phyloP scores from a whole-genome alignment of 345 rosid genomes.

The Pistacia atlantica region DNA sequence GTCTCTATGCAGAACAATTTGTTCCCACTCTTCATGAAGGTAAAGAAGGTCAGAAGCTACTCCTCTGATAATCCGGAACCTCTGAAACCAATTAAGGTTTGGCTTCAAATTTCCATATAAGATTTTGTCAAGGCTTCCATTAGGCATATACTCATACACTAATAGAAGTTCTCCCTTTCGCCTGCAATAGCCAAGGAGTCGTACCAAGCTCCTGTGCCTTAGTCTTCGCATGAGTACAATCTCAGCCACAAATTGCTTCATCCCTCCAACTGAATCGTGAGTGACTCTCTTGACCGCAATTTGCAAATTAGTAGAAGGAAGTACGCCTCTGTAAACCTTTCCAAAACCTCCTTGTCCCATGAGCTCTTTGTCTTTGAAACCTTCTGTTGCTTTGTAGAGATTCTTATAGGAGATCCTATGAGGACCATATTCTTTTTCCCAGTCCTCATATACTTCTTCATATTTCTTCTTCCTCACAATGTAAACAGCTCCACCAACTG shows the following conservation, averaged over 20 bases:
- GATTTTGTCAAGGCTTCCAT: slow-evolving; percentile 57
- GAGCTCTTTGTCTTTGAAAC: slow-evolving; percentile 53
- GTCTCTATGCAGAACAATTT: slow-evolving; percentile 52
- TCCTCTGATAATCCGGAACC: slow-evolving; percentile 41
- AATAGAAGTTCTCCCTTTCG: slow-evolving; percentile 51
- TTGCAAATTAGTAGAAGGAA: slow-evolving; percentile 39
- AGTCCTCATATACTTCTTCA: slow-evolving; percentile 62
- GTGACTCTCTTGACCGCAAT: slow-evolving; percentile 63
- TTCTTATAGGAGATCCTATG: slow-evolving; percentile 60
- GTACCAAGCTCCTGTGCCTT: slow-evolving; percentile 56
- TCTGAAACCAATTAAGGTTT: slow-evolving; percentile 41
- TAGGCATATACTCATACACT: slow-evolving; percentile 62
- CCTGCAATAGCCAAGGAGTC: slow-evolving; percentile 59
- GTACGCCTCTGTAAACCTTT: slow-evolving; percentile 53
- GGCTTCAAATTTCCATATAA: slow-evolving; percentile 34
- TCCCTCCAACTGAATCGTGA: slow-evolving; percentile 48
- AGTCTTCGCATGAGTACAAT: slow-evolving; percentile 50
- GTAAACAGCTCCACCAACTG: slow-evolving; percentile 26
- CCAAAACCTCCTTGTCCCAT: slow-evolving; percentile 61
- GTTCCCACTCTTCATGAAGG: slow-evolving; percentile 50
- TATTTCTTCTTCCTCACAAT: slow-evolving; percentile 41
- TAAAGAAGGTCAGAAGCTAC: slow-evolving; percentile 50
- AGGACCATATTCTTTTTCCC: slow-evolving; percentile 63
- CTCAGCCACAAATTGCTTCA: slow-evolving; percentile 51
- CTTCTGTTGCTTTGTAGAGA: slow-evolving; percentile 60